A percentile compares a stretch with the other conserved stretches of the same genome.
These are phyloP conservation scores for Ceratocystis variospora DNA, from an alignment of 2,329 filamentous ascomycete species.

Conservation along the genomic window DNA sequence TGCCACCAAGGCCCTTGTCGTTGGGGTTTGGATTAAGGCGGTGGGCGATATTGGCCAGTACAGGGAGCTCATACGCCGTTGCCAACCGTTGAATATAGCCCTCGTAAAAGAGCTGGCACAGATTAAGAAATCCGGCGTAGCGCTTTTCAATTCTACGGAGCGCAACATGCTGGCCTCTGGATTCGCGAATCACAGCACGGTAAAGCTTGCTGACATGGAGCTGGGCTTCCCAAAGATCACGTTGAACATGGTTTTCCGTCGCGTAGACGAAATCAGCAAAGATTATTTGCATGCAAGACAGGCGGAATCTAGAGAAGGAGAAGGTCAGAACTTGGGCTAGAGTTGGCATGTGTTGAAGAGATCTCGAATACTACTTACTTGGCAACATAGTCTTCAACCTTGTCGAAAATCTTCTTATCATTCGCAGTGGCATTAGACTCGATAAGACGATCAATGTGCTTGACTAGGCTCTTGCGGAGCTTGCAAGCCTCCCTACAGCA, in stretches of 20 bases:
- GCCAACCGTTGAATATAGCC: slow-evolving; percentile 69
- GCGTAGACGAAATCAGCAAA: slow-evolving; percentile 59
- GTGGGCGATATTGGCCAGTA: slow-evolving; percentile 33
- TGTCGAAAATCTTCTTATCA: slow-evolving; percentile 32
- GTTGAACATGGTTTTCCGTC: slow-evolving; percentile 49
- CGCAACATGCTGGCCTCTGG: slow-evolving; percentile 32
- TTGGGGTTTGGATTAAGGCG: slow-evolving; percentile 13
- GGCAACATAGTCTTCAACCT: slow-evolving; percentile 32
- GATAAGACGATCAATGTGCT: slow-evolving; percentile 33
- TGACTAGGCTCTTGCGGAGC: slow-evolving; percentile 31
- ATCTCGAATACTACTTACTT: slow-evolving; percentile 26
- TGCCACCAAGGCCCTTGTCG: background rate
- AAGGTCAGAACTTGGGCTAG: slow-evolving; percentile 4
- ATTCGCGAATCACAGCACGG: slow-evolving; percentile 21
- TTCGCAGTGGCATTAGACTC: slow-evolving; percentile 27
- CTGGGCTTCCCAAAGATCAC: slow-evolving; percentile 66
- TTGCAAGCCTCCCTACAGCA: slow-evolving; percentile 31
- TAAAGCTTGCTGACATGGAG: slow-evolving; percentile 65
- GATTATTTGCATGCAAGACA: slow-evolving; percentile 56
- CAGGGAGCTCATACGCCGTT: slow-evolving; percentile 40
- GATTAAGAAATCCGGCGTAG: slow-evolving; percentile 75
- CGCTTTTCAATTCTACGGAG: slow-evolving; percentile 67
- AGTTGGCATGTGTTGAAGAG: background rate
- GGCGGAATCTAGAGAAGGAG: slow-evolving; percentile 32
- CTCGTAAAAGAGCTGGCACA: slow-evolving; percentile 77